Evolutionary conservation across 2,329 filamentous ascomycete species (phyloP), one percentile per base, ranked within the genome.

Genomic region (Ascochyta clinopodiicola): DNA sequence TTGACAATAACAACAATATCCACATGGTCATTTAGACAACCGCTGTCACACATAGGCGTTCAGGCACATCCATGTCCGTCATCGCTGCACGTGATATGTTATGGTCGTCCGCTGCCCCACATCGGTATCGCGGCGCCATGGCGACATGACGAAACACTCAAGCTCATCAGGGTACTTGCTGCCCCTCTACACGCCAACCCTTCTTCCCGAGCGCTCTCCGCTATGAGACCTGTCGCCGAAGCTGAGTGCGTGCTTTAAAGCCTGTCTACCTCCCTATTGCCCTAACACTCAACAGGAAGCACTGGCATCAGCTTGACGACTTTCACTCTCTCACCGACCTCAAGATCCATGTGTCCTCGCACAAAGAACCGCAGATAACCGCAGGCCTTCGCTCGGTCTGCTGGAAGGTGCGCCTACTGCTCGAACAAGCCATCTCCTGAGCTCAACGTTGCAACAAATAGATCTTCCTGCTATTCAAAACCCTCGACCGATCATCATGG

Each of bases 321-420:
- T 73, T 74, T 56, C 70, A 72, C 60, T 74, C 72, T 27, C 56
- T 75, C 51, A 74, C 72, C 29, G 68, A 74, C 45, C 58, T 75
- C 49, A 74, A 74, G 70, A 73, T 73, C 51, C 67, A 70, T 17
- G 72, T 75, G 25, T 74, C 70, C 31, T 67, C 71, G 39, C 71
- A 75, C 59, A 71, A 65, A 44, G 70, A 72, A 27, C 71, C 71
- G 37, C 70, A 65, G 36, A 69, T 75, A 27, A 82, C 72, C 78
- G 83, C 86, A 42, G 92, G 91, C 13, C 85, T 92, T 61, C 87
- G 93, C 51, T 97, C 94, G 3, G 84, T 96, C 34, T 96, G 90
- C 76, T 98, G 94, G 94, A 97, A 96, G 86, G 90, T 89, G 71
- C 66, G 64, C 32, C 9, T 37, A 9, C 3, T 13, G 22, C 36